Base-by-base conservation (phyloP, 1,284 basidiomycete genomes). In the Trichosporon inkin region DNA sequence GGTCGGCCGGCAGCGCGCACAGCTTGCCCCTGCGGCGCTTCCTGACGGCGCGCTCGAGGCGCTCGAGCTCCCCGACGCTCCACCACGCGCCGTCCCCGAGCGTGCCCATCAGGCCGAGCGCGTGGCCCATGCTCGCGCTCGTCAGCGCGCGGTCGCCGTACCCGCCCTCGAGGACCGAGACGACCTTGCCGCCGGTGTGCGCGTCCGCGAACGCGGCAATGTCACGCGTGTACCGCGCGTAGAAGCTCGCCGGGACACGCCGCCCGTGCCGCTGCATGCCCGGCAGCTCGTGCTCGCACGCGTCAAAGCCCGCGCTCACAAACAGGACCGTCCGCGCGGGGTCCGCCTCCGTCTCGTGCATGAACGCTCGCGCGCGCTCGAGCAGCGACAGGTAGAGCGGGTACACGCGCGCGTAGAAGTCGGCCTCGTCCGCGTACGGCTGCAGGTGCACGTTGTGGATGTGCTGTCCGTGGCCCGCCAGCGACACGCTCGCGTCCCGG, bases 151-250 rank as follows among this genome's bases (percentile, higher is more conserved):
- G 83, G 72, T 97, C 93, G 67, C 89, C 91, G 72, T 99, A 98
- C 0, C 94, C 95, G 1, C 94, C 94, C 77, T 99, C 95, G 1
- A 99, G 84, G 0, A 97, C 88, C 64, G 90, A 92, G 20, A 98
- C 81, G 1, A 96, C 71, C 54, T 87, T 84, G 0, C 92, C 92
- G 0, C 76, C 69, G 0, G 90, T 85, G 62, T 86, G 85, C 22
- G 77, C 68, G 44, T 89, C 83, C 0, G 89, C 87, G 58, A 98
- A 84, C 0, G 65, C 70, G 39, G 84, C 82, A 0, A 86, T 84
- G 69, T 96, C 92, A 2, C 79, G 81, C 0, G 91, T 88, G 69
- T 97, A 96, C 5, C 85, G 86, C 68, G 88, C 81, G 75, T 90
- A 99, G 79, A 97, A 97, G 0, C 85, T 84, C 1, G 80, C 78